These are phyloP conservation scores for Boletellus ananiceps DNA, from an alignment of 768 basidiomycete genomes.

Conservation along the genomic window DNA sequence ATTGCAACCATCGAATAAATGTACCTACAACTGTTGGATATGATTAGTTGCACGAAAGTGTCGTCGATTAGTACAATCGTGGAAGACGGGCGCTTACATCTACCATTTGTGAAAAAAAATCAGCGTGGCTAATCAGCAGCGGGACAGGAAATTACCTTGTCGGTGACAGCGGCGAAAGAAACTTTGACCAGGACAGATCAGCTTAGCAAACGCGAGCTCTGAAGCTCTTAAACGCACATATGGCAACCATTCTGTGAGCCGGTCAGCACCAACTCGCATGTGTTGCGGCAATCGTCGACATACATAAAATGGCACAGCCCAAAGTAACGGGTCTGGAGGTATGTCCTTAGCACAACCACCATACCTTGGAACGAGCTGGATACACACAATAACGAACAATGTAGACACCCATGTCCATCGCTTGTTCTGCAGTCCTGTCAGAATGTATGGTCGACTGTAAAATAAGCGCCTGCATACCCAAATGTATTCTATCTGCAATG, in stretches of 20 bases:
- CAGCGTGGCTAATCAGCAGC: neutral
- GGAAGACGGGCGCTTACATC: neutral
- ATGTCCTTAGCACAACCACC: no score
- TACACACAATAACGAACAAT: neutral
- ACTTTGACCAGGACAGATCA: neutral
- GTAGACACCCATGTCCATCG: neutral
- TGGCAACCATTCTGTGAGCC: neutral
- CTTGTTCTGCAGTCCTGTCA: neutral
- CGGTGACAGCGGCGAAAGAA: neutral
- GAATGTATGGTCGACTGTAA: neutral
- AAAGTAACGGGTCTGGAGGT: neutral
- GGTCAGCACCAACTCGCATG: neutral
- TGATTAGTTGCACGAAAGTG: neutral
- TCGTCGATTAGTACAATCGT: neutral
- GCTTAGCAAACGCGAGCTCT: neutral
- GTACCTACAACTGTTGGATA: neutral
- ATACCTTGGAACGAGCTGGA: neutral
- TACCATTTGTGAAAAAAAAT: neutral
- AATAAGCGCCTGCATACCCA: neutral
- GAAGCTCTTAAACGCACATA: neutral
- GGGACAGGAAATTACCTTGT: neutral
- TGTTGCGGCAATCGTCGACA: neutral
- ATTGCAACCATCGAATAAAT: neutral
- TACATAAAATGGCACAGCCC: neutral
- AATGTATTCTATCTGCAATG: neutral